Base-by-base conservation (phyloP, 305 asterid species). In the Fraxinus angustifolia region DNA sequence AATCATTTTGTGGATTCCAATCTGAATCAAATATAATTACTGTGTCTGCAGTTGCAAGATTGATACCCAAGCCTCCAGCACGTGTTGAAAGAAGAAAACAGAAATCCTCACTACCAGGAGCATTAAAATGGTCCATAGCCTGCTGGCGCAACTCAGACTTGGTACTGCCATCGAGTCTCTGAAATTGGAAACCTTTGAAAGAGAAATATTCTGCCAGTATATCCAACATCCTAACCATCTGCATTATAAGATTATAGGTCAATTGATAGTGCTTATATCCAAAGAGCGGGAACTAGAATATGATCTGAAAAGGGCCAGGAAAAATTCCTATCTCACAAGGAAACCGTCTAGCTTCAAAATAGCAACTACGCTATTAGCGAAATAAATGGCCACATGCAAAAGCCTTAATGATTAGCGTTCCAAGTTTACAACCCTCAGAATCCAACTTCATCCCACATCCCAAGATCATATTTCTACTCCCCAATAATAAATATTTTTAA, bases 121-220 rank as follows among this genome's bases (percentile, higher is more conserved):
- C 98, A 92, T 96, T 96, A 88, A 96, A 96, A 90, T 96, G 99
- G 30, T 96, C 99, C 99, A 96, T 96, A 62, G 99, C 99, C 90
- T 96, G 99, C 62, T 94, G 98, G 30, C 99, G 96, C 85, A 90
- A 86, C 93, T 96, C 99, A 19, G 99, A 90, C 90, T 96, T 96
- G 11, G 99, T 96, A 85, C 99, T 96, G 67, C 99, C 99, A 84
- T 96, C 99, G 79, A 96, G 98, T 72, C 99, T 93, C 88, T 96
- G 99, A 86, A 81, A 96, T 81, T 92, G 97, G 88, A 96, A 96
- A 19, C 99, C 98, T 83, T 96, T 96, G 81, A 93, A 86, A 21
- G 97, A 87, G 82, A 96, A 91, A 89, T 96, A 96, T 76, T 96
- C 98, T 2, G 99, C 97, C 85, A 96, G 89, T 84, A 96, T 84